Conservation (phyloP, 805 yeast species). For the Pichia sporocuriosa region DNA sequence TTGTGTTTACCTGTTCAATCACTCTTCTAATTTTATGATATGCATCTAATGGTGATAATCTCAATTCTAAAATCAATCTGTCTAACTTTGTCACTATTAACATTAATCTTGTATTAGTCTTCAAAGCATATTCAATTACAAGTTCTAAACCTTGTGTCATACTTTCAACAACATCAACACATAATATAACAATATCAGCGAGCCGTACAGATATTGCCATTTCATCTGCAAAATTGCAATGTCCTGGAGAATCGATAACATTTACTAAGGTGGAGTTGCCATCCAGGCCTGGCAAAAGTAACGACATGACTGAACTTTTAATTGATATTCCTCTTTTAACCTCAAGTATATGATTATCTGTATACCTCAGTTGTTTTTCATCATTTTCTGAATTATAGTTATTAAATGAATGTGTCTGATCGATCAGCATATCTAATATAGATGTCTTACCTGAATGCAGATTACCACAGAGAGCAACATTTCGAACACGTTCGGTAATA, state of each 20-base stretch:
- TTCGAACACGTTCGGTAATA: slow-evolving; percentile 61
- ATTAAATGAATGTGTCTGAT: slow-evolving; percentile 53
- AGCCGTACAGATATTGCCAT: slow-evolving; percentile 47
- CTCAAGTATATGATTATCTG: slow-evolving; percentile 69
- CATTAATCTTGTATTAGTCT: slow-evolving; percentile 43
- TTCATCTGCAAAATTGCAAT: slow-evolving; percentile 77
- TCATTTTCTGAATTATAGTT: slow-evolving; percentile 28
- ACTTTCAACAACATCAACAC: slow-evolving; percentile 86
- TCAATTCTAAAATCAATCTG: slow-evolving; percentile 71
- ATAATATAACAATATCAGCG: slow-evolving; percentile 60
- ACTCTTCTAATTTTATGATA: slow-evolving; percentile 57
- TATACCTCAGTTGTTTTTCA: slow-evolving; percentile 49
- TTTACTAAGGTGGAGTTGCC: slow-evolving; percentile 54
- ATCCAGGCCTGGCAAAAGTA: slow-evolving; percentile 47
- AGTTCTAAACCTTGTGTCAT: slow-evolving; percentile 49
- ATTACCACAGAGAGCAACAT: slow-evolving; percentile 73
- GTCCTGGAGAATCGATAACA: slow-evolving; percentile 88
- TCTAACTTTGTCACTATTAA: slow-evolving; percentile 79
- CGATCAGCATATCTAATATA: slow-evolving; percentile 59
- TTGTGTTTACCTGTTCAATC: slow-evolving; percentile 59
- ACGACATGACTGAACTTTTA: slow-evolving; percentile 53
- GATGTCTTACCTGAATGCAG: slow-evolving; percentile 84
- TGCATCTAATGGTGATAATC: slow-evolving; percentile 67
- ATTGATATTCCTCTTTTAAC: slow-evolving; percentile 63
- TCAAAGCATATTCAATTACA: slow-evolving; percentile 46